These are phyloP conservation scores for Naganishia sp. DNA, from an alignment of 1,284 basidiomycete species.

Conservation along the genomic window DNA sequence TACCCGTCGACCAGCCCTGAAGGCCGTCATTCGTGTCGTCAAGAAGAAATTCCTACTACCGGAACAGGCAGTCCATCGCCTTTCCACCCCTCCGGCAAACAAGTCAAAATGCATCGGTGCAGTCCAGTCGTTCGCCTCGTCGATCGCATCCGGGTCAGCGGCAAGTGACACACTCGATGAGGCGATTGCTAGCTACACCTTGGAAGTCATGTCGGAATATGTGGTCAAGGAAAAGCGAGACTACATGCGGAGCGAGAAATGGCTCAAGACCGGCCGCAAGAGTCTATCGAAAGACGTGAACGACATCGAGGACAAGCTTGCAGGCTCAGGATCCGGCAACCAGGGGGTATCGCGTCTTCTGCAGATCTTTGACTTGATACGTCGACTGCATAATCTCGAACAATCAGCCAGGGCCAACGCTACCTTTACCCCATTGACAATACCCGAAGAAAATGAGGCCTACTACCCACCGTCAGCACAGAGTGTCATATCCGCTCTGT, in stretches of 20 bases:
- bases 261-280: slow-evolving; percentile 50
- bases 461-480: slow-evolving; percentile 44
- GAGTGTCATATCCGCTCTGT: slow-evolving; percentile 50
- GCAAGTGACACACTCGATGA: slow-evolving; percentile 19
- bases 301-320: slow-evolving; percentile 49
- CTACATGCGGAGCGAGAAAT: slow-evolving; percentile 51
- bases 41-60: slow-evolving; percentile 45
- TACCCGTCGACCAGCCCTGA: slow-evolving; percentile 44
- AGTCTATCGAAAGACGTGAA: slow-evolving; percentile 48
- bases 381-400: slow-evolving; percentile 30
- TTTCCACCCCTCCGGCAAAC: slow-evolving; percentile 47
- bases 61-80: slow-evolving; percentile 38
- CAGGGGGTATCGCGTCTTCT: slow-evolving; percentile 15
- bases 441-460: slow-evolving; percentile 23
- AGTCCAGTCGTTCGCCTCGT: slow-evolving; percentile 32
- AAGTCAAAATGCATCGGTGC: slow-evolving; percentile 49
- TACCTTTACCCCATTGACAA: slow-evolving; percentile 17
- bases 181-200: slow-evolving; percentile 44
- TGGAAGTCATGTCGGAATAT: slow-evolving; percentile 51
- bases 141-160: slow-evolving; percentile 10
- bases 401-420: not conserved
- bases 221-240: slow-evolving; percentile 52
- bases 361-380: slow-evolving; percentile 32
- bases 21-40: slow-evolving; percentile 50
- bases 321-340: slow-evolving; percentile 32